A percentile compares a stretch with the other conserved stretches of the same genome.
These are phyloP conservation scores for Triticum timopheevii DNA, from an alignment of 176 grass and related monocot species.

Conservation along the genomic window DNA sequence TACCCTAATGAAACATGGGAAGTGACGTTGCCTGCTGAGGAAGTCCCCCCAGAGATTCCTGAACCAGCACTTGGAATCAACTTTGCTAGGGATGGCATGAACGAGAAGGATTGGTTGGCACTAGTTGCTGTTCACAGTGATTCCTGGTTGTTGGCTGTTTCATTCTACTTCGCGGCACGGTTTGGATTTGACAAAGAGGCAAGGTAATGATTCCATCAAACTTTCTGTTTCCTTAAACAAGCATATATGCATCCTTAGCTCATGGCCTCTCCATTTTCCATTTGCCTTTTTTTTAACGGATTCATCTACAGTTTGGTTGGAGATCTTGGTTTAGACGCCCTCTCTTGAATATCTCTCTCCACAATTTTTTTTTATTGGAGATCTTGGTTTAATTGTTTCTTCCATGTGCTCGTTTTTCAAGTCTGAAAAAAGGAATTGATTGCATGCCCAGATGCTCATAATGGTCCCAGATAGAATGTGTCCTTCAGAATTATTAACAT, in stretches of 20 bases:
- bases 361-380: background rate
- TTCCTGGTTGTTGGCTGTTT: constrained; percentile 89
- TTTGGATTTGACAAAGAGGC: constrained; percentile 97
- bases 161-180: constrained; percentile 91
- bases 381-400: background rate
- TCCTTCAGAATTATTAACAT: background rate
- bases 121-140: constrained; percentile 92
- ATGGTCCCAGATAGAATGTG: background rate
- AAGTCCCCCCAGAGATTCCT: constrained; percentile 94
- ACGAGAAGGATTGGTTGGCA: constrained; percentile 91
- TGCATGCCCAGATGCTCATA: background rate
- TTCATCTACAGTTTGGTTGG: constrained; percentile 17
- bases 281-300: background rate
- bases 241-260: background rate
- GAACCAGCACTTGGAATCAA: constrained; percentile 96
- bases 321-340: background rate
- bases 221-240: constrained; percentile 12
- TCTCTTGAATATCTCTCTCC: background rate
- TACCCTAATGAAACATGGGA: constrained; percentile 94
- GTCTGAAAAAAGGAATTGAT: background rate
- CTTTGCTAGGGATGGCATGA: constrained; percentile 96
- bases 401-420: background rate
- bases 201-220: constrained; percentile 58
- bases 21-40: constrained; percentile 92
- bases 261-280: constrained; percentile 28